These are phyloP conservation scores for Tulasnella sp. DNA, from an alignment of 768 basidiomycete genomes.

Conservation along the genomic window DNA sequence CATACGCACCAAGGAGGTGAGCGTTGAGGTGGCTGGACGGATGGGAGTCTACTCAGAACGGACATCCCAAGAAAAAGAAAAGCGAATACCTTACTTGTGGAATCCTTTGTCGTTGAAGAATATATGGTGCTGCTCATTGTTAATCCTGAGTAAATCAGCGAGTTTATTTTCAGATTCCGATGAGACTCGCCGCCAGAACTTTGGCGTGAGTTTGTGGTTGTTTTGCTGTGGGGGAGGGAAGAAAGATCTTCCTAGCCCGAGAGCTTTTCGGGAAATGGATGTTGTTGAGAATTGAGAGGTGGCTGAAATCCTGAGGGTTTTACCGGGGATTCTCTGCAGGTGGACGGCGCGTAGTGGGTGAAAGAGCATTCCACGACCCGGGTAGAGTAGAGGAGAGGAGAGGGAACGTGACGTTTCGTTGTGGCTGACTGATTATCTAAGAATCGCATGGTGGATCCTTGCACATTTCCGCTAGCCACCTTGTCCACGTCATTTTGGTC, in stretches of 20 bases:
- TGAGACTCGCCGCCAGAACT: slow-evolving; percentile 34
- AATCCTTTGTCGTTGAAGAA: slow-evolving; percentile 48
- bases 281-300: background rate
- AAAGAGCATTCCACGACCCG: no score
- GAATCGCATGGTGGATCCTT: no score
- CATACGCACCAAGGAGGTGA: slow-evolving; percentile 55
- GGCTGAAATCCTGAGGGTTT: background rate
- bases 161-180: slow-evolving; percentile 9
- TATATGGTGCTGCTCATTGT: slow-evolving; percentile 52
- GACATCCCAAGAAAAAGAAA: no score
- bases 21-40: slow-evolving; percentile 54
- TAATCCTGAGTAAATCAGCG: slow-evolving; percentile 10
- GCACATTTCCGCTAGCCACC: no score
- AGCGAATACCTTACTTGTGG: slow-evolving; percentile 56
- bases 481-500: no score
- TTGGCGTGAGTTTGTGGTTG: slow-evolving; percentile 34
- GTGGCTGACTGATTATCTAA: no score
- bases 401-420: no score
- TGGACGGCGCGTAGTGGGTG: background rate
- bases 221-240: background rate
- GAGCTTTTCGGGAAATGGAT: background rate
- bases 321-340: background rate
- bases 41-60: no score
- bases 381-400: no score
- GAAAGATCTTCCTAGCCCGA: background rate